These are phyloP conservation scores for Phytophthora citrophthora DNA, from an alignment of 352 stramenopile genomes.

Conservation along the genomic window DNA sequence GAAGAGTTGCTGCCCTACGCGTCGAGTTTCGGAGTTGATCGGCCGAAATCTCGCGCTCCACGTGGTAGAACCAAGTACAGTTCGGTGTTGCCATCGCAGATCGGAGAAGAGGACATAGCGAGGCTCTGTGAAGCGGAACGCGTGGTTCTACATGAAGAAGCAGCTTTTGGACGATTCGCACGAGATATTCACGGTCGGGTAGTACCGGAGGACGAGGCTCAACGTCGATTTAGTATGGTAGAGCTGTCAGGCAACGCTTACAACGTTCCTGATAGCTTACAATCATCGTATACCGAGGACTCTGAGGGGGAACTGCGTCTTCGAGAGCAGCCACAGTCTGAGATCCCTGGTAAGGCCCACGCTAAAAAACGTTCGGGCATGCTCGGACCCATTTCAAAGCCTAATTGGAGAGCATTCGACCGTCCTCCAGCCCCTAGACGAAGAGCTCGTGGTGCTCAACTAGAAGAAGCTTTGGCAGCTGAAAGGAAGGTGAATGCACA, in stretches of 20 bases:
- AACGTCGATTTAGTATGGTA: slow-evolving; percentile 60
- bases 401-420: slow-evolving; percentile 42
- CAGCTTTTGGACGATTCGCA: slow-evolving; percentile 60
- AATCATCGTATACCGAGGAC: slow-evolving; percentile 17
- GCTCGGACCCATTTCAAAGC: slow-evolving; percentile 73
- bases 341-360: slow-evolving; percentile 40
- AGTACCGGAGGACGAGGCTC: slow-evolving; percentile 68
- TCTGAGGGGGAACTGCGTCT: slow-evolving; percentile 12
- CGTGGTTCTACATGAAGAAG: slow-evolving; percentile 79
- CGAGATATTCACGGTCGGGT: slow-evolving; percentile 74
- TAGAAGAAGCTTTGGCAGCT: slow-evolving; percentile 68
- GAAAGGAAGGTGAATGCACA: slow-evolving; percentile 51
- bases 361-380: slow-evolving; percentile 75
- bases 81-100: slow-evolving; percentile 60
- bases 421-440: slow-evolving; percentile 43
- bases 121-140: slow-evolving; percentile 74
- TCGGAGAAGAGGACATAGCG: slow-evolving; percentile 87
- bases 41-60: slow-evolving; percentile 20
- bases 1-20: slow-evolving; percentile 69
- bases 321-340: slow-evolving; percentile 1
- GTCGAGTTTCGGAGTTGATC: slow-evolving; percentile 11
- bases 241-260: slow-evolving; percentile 63
- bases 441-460: slow-evolving; percentile 71
- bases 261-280: slow-evolving; percentile 21
- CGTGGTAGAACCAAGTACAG: slow-evolving; percentile 22